Evolutionary conservation across 345 rosid genomes (phyloP), one percentile per base, ranked within the genome.

Genomic region (Citrus reticulata): DNA sequence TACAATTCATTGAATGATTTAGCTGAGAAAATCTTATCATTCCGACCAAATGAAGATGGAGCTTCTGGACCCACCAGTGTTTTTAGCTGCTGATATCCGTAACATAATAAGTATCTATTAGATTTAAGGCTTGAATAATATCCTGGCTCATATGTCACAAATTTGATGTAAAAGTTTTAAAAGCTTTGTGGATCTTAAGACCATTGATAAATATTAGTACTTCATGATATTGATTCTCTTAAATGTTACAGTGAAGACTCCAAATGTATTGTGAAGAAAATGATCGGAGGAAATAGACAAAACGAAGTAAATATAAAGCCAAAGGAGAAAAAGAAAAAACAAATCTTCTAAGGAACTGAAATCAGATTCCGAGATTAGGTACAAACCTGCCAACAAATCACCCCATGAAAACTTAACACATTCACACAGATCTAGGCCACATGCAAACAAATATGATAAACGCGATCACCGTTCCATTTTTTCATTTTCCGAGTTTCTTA

Each of bases 1-100:
- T 20, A 35, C 63, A 66, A 40, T 76, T 77, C 81, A 9, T 11
- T 83, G 65, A 55, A 81, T 66, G 60, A 70, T n/a, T 66, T 86
- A 42, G 81, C 59, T 22, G 77, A 77, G 58, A 42, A 69, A 24
- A 78, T 85, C 32, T n/a, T 32, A 14, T 64, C 75, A 60, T 30
- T 69, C 58, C 14, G 25, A 49, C 27, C 35, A 16, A 46, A 70
- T 9, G 5, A 70, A 42, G 30, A 67, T 32, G 10, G 6, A 39
- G 32, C 30, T n/a, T 11, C 1, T 46, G 51, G 51, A n/a, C 32
- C 5, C 17, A 46, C 51, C 17, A 46, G 14, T 9, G 40, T 25
- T 37, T 35, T 9, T 22, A 67, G 24, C 70, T 20, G 27, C 29
- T 10, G 64, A 17, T 24, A 60, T n/a, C 10, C 3, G 64, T n/a